Percentiles rank a stretch among this genome's conserved stretches.
Evolutionary conservation across 768 basidiomycete genomes (phyloP).

Genomic region (Lactarius evosmus): DNA sequence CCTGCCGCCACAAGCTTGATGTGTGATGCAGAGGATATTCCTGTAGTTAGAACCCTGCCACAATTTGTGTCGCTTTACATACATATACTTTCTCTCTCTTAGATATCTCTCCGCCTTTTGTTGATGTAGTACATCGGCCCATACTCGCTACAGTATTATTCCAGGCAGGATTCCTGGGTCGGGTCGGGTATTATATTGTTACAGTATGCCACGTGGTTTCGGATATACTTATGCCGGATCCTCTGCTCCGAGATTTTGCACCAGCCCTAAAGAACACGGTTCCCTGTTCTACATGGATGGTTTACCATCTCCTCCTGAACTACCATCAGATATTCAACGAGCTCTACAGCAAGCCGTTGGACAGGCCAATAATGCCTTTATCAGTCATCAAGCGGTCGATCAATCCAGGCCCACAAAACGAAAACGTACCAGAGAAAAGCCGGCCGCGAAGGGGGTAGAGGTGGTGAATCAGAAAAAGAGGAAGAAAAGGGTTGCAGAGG

Average conservation of each 20-base stretch:
- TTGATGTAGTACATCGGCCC: not conserved
- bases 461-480: constrained; percentile 37
- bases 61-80: not conserved
- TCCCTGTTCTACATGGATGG: constrained; percentile 14
- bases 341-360: constrained; percentile 51
- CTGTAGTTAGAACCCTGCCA: not conserved
- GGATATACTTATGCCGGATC: not conserved
- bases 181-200: no score
- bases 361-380: constrained; percentile 43
- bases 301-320: constrained; percentile 21
- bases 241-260: constrained; percentile 7
- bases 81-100: not conserved
- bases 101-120: not conserved
- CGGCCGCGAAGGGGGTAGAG: constrained; percentile 12
- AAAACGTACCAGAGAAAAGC: constrained; percentile 37
- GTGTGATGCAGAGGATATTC: not conserved
- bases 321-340: constrained; percentile 46
- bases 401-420: constrained; percentile 31
- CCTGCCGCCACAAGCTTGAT: constrained; percentile 17
- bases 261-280: constrained; percentile 17
- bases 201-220: constrained; percentile 16
- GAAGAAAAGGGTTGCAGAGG: constrained; percentile 31
- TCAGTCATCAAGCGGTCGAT: constrained; percentile 29
- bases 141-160: no score
- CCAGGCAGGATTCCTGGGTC: no score